Evolutionary conservation across 2,329 filamentous ascomycete genomes (phyloP), one percentile per base, ranked within the genome.

Genomic region (Exophiala mesophila): DNA sequence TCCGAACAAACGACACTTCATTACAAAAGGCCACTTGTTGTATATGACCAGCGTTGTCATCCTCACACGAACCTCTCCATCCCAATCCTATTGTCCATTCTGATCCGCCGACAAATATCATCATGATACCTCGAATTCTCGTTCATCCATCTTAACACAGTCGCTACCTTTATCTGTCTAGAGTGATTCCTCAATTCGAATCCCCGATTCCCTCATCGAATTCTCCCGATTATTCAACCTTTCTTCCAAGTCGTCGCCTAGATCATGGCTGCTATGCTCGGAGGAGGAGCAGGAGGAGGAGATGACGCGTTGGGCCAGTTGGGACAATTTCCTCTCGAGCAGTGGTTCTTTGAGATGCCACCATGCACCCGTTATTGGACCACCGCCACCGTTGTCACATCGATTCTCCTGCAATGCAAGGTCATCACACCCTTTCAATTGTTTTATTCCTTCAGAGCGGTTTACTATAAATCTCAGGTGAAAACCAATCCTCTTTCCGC

Each of bases 291-390:
- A 24, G 48, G 48, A 21, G 48, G 44, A 16, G 48, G 44, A 15
- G 45, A 48, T 8, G 48, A 51, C 9, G 41, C 41, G 21, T 21
- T 51, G 10, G 56, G 56, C 10, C 66, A 69, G 43, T 69, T 70
- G 50, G 71, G 72, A 42, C 74, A 77, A 50, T 73, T 95, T 59
- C 92, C 90, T 30, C 76, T 98, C 5, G 92, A 97, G 67, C 84
- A 90, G 55, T 98, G 92, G 92, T 97, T 96, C 67, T 96, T 88
- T 76, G 92, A 98, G 65, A 96, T 96, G 85, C 92, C 92, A 3
- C 80, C 92, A 18, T 94, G 89, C 66, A 98, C 92, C 26, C 76
- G 92, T 49, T 94, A 86, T 83, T 98, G 92, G 92, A 97, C 92
- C 16, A 89, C 88, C 17, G 88, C 89, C 3, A 94, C 89, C 0